phyloP scores from a whole-genome alignment of 2,329 filamentous ascomycete genomes.

The Pseudogymnoascus sp. region DNA sequence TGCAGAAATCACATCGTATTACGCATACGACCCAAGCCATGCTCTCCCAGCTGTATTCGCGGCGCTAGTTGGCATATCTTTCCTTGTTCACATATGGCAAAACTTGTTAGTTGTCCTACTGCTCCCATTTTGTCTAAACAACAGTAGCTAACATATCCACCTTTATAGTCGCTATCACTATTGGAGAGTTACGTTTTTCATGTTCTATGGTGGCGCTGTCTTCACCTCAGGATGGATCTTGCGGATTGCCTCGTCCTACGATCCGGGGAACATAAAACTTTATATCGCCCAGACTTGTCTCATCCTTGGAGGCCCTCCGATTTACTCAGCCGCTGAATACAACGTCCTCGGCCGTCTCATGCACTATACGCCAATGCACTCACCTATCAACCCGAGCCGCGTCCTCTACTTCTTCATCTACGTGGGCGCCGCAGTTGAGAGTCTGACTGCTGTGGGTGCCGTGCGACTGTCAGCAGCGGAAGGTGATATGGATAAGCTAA shows the following conservation, averaged over 20 bases:
- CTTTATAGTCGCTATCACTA: slow-evolving; percentile 24
- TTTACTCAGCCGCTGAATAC: slow-evolving; percentile 32
- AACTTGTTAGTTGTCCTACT: slow-evolving; percentile 25
- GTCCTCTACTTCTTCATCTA: slow-evolving; percentile 31
- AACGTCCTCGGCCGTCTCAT: slow-evolving; percentile 31
- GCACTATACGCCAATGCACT: slow-evolving; percentile 32
- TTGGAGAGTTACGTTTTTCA: slow-evolving; percentile 31
- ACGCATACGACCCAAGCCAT: slow-evolving; percentile 28
- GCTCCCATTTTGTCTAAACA: not conserved
- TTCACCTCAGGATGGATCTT: slow-evolving; percentile 32
- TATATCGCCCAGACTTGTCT: slow-evolving; percentile 31
- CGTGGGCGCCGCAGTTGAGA: slow-evolving; percentile 29
- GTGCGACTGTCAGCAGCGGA: slow-evolving; percentile 20
- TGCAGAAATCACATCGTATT: slow-evolving; percentile 12
- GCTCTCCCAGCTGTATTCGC: slow-evolving; percentile 28
- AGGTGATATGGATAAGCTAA: slow-evolving; percentile 15
- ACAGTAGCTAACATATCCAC: not conserved
- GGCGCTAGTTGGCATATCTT: slow-evolving; percentile 26
- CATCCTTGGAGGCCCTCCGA: slow-evolving; percentile 29
- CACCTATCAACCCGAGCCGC: slow-evolving; percentile 30
- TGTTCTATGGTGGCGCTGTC: slow-evolving; percentile 29
- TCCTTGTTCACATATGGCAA: slow-evolving; percentile 27
- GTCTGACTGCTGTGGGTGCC: slow-evolving; percentile 28
- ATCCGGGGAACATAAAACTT: slow-evolving; percentile 24
- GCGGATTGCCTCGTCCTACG: slow-evolving; percentile 25